A percentile compares a stretch with the other conserved stretches of the same genome.
These are phyloP conservation scores for Oemleria cerasiformis DNA, from an alignment of 306 rosid genomes.

Conservation along the genomic window DNA sequence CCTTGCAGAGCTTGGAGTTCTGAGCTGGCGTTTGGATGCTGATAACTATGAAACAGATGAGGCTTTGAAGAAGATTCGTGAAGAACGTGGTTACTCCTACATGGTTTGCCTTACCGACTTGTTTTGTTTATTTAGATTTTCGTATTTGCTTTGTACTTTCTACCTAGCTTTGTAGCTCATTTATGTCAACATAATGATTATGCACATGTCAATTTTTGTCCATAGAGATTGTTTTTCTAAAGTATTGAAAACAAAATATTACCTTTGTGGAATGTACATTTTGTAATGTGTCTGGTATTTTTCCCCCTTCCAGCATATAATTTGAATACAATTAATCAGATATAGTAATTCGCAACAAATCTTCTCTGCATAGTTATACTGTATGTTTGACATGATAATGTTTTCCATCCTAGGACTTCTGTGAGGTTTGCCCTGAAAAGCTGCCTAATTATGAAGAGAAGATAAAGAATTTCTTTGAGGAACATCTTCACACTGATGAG, in stretches of 20 bases:
- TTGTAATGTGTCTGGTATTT: neutral
- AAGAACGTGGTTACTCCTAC: conserved; percentile 86
- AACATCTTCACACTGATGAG: conserved; percentile 96
- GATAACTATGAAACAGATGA: conserved; percentile 82
- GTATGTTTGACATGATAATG: conserved; percentile 20
- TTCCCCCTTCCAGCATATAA: neutral
- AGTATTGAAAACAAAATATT: neutral
- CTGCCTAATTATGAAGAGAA: conserved; percentile 93
- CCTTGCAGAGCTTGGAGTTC: conserved; percentile 90
- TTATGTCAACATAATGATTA: neutral
- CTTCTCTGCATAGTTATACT: conserved; percentile 5
- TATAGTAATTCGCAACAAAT: neutral
- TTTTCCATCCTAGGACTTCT: conserved; percentile 64
- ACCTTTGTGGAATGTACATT: neutral
- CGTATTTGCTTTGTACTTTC: neutral
- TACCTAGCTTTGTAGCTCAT: neutral
- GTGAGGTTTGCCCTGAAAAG: conserved; percentile 91
- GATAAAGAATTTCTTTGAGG: conserved; percentile 83
- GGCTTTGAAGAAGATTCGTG: conserved; percentile 86
- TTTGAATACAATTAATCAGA: neutral
- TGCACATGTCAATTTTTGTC: neutral
- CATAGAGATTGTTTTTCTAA: neutral
- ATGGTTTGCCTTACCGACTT: conserved; percentile 44
- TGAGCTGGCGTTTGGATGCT: conserved; percentile 89
- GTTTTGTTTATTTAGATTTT: neutral